Evolutionary conservation across 1,139 yeast genomes (phyloP), one percentile per base, ranked within the genome.

Genomic region (Geotrichum fermentans): DNA sequence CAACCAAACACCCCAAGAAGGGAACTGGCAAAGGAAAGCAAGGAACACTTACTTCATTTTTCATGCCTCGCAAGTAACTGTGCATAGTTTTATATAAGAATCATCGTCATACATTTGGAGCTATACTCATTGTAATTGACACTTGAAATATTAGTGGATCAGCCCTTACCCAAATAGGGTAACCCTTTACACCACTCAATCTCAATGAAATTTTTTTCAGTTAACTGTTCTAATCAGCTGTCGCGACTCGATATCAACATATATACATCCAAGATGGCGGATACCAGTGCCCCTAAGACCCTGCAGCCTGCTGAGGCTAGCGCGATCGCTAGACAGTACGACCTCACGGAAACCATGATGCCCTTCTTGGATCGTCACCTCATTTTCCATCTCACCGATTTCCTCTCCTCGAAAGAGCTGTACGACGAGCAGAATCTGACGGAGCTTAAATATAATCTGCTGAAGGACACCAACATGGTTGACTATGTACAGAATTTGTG

Each of bases 321-420:
- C 29, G 54, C 43, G 13, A 47, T 51, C 30, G 54, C 54, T 10
- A 37, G 52, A 37, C 57, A 58, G 52, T 74, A 74, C 62, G 83
- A 79, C 56, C 65, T 79, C 58, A 76, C 82, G 13, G 69, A 70
- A 49, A 73, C 73, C 61, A 64, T 79, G 55, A 66, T 75, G 56
- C 78, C 78, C 41, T 79, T 77, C 58, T 65, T 80, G 58, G 85
- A 80, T 63, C 73, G 83, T 57, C 82, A 78, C 57, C 65, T 79
- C 61, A 68, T 74, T 51, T 77, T 73, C 55, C 79, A 80, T 39
- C 64, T 80, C 55, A 62, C 78, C 32, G 81, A 77, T 59, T 73
- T 73, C 48, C 65, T 75, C 43, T 68, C 72, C 41, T 55, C 64
- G 45, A 74, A 72, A 51, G 70, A 67, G 47, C 62, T 76, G 34